Base-by-base conservation (phyloP, 768 basidiomycete genomes). In the Rhodotorula toruloides region DNA sequence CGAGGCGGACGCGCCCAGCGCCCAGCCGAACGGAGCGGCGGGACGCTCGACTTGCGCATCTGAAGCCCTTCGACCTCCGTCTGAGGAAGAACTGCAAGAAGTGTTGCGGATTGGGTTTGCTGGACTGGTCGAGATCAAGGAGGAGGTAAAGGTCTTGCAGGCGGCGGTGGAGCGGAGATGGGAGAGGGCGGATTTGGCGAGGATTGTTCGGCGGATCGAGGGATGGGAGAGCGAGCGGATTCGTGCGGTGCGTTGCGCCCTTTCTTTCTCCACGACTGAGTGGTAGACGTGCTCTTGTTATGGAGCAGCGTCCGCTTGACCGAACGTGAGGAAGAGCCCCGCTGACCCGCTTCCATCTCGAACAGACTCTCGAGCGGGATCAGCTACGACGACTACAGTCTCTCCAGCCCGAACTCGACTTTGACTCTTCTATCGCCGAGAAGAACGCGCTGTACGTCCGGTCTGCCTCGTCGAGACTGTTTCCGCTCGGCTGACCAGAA, bases 311-410 rank as follows among this genome's bases (percentile, higher is more conserved):
- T 37, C n/a, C 21, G 32, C 49, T 21, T 5, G 13, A 8, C 36
- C 36, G 36, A 4, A 1, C 2, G 25, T 9, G 4, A 27, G 29
- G 2, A 4, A 39, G 3, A 12, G n/a, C 2, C 5, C 16, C 4
- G 19, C 65, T 44, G 16, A 29, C 32, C 22, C 17, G 11, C 27
- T 2, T n/a, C 16, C 11, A 14, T 56, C n/a, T 46, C 8, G 8
- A 12, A 14, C 53, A 70, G 69, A 70, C 65, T 12, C 54, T 70
- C 49, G 64, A 63, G 34, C 42, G 52, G 14, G 61, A 70, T 44
- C 69, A 70, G 29, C 39, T 66, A 31, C 56, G 69, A 6, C 61
- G 69, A 4, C 34, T 67, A 2, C 21, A 44, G 29, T 14, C 36
- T 2, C 48, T 67, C 25, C 43, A 57, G 22, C 56, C 65, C 14